These are phyloP conservation scores for Punctularia strigosozonata DNA, from an alignment of 768 basidiomycete species.

Conservation along the genomic window DNA sequence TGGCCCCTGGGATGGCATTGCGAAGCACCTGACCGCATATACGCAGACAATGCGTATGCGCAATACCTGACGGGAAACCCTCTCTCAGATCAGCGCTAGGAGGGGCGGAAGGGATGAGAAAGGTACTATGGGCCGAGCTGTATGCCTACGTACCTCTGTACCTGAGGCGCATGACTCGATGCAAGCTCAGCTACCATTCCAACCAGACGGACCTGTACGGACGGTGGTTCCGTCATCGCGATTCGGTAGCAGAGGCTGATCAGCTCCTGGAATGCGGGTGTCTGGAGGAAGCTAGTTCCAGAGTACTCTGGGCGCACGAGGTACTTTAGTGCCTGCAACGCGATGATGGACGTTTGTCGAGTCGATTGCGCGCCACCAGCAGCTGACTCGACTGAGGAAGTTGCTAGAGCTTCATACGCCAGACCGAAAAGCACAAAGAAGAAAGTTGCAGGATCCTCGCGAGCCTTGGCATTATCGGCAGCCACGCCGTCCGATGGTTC, in stretches of 20 bases:
- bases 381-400: slow-evolving; percentile 49
- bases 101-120: neutral
- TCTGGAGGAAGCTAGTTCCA: slow-evolving; percentile 71
- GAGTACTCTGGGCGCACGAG: slow-evolving; percentile 74
- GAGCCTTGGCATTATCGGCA: slow-evolving; percentile 16
- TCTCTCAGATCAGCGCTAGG: neutral
- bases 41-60: slow-evolving; percentile 51
- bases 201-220: slow-evolving; percentile 58
- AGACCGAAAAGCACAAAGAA: slow-evolving; percentile 90
- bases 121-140: no score
- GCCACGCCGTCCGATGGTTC: slow-evolving; percentile 24
- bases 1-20: slow-evolving; percentile 49
- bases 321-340: slow-evolving; percentile 67
- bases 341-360: slow-evolving; percentile 37
- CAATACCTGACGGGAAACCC: slow-evolving; percentile 7
- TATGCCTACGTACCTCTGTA: no score
- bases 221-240: slow-evolving; percentile 74
- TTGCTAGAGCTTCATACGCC: slow-evolving; percentile 79
- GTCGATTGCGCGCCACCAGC: slow-evolving; percentile 24
- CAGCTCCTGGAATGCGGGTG: slow-evolving; percentile 82
- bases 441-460: slow-evolving; percentile 59
- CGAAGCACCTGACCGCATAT: slow-evolving; percentile 77
- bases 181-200: slow-evolving; percentile 61
- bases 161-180: no score
- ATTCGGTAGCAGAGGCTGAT: slow-evolving; percentile 81